Percentiles rank a stretch among this genome's conserved stretches.
Evolutionary conservation across 768 basidiomycete genomes (phyloP).

Genomic region (Suillus subaureus): DNA sequence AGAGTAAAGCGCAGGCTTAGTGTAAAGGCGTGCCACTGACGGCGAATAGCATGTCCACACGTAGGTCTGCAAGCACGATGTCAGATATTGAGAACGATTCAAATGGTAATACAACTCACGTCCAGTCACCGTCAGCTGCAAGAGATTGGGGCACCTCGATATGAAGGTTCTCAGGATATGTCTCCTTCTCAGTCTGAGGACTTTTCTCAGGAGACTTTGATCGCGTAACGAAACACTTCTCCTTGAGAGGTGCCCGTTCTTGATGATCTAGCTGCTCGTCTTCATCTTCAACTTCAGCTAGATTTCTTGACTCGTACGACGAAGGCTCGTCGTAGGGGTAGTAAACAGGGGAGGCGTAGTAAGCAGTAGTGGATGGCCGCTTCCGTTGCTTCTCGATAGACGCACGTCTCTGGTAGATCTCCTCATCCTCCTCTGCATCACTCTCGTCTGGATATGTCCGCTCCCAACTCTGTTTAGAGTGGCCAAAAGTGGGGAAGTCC

Average conservation of each 20-base stretch:
- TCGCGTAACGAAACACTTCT: conserved; percentile 21
- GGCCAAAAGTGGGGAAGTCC: conserved; percentile 52
- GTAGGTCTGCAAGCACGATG: conserved; percentile 47
- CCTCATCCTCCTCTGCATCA: conserved; percentile 33
- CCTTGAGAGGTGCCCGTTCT: conserved; percentile 28
- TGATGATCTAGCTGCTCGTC: conserved; percentile 17
- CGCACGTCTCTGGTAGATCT: conserved; percentile 15
- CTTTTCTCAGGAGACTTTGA: conserved; percentile 25
- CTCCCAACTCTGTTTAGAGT: conserved; percentile 38
- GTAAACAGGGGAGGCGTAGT: conserved; percentile 23
- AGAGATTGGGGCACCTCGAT: conserved; percentile 12
- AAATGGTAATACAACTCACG: conserved; percentile 26
- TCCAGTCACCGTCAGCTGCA: conserved; percentile 31
- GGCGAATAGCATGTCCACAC: conserved; percentile 52
- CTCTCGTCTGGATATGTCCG: conserved; percentile 31
- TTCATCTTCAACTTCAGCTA: conserved; percentile 29
- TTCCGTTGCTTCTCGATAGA: conserved; percentile 27
- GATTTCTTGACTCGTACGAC: conserved; percentile 31
- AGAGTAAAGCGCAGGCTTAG: conserved; percentile 59
- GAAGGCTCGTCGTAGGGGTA: conserved; percentile 33
- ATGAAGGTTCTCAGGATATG: neutral
- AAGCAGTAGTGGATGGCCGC: conserved; percentile 26
- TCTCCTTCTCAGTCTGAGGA: conserved; percentile 25
- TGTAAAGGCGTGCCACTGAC: conserved; percentile 63
- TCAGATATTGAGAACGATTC: conserved; percentile 3